Evolutionary conservation across 2,329 filamentous ascomycete species (phyloP).

Genomic region (Blastomyces parvus): DNA sequence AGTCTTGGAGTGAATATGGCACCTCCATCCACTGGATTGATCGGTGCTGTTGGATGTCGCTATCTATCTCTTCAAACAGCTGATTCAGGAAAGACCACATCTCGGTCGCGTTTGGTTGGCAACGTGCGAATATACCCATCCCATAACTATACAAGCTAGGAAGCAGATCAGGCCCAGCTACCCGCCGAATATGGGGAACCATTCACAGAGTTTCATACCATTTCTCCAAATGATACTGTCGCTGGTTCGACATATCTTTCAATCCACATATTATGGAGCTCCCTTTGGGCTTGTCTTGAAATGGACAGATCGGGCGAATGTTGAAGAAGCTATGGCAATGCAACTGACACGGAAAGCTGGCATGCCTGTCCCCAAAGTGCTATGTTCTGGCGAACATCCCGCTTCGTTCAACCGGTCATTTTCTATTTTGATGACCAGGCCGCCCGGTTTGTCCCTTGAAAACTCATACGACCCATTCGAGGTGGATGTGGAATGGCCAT

Average conservation of each 20-base stretch:
- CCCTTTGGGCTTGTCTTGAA: conserved; percentile 8
- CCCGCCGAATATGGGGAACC: not conserved
- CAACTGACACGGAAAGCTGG: conserved; percentile 2
- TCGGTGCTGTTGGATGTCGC: conserved; percentile 20
- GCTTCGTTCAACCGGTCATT: not conserved
- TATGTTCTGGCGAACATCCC: not conserved
- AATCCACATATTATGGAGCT: conserved; percentile 5
- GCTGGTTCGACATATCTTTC: conserved; percentile 7
- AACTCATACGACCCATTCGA: conserved; percentile 7
- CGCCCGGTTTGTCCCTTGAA: not conserved
- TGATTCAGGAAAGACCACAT: conserved; percentile 27
- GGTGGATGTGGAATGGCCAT: not conserved
- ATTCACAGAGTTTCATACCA: not conserved
- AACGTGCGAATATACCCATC: conserved; percentile 19
- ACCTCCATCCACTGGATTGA: conserved; percentile 15
- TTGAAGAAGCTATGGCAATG: conserved; percentile 6
- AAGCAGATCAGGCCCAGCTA: too few relatives aligned
- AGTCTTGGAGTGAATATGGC: conserved; percentile 11
- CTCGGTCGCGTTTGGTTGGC: conserved; percentile 27
- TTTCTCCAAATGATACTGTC: not conserved
- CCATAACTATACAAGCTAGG: too few relatives aligned
- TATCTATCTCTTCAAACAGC: conserved; percentile 27
- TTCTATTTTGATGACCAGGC: not conserved
- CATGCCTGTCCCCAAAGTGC: not conserved
- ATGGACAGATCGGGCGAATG: conserved; percentile 8